Evolutionary conservation across 2,329 filamentous ascomycete species (phyloP), one percentile per base, ranked within the genome.

Genomic region (Aureobasidium sp.): DNA sequence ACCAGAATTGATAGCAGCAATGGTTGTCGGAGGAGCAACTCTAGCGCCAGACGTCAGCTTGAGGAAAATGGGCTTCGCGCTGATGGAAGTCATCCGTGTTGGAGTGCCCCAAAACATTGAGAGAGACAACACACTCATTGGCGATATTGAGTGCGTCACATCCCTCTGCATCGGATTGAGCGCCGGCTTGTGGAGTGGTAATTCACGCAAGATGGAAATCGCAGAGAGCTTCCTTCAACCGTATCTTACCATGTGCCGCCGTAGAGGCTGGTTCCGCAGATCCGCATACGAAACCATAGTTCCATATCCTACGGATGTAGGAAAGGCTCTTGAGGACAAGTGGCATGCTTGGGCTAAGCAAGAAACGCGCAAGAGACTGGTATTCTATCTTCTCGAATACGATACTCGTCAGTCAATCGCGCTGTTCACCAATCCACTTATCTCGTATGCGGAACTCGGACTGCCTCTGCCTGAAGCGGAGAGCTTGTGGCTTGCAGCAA

Each of bases 401-500:
- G 87, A 90, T 67, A 79, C 85, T 0, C 85, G 89, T 63, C 79
- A 82, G 4, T 88, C 87, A 2, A 86, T 90, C 75, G 83, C 84
- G 1, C 78, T 87, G 4, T 76, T 88, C 59, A 84, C 82, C 27
- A 86, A 82, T 63, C 85, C 86, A 0, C 75, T 84, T 25, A 83
- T 90, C 65, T 87, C 86, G 0, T 90, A 89, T 67, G 80, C 85
- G 0, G 88, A 90, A 67, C 74, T 90, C 53, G 83, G 83, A 4
- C 74, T 90, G 3, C 86, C 86, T 1, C 72, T 91, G 0, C 87
- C 88, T 0, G 82, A 82, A 63, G 76, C 83, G 0, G 78, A 81
- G 59, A 78, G 81, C 13, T 71, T 91, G 2, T 91, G 88, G 88
- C 79, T 83, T 52, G 87, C 88, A 1, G 79, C 80, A 34, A 81